These are phyloP conservation scores for Lentinus brumalis DNA, from an alignment of 768 basidiomycete genomes.

Conservation along the genomic window DNA sequence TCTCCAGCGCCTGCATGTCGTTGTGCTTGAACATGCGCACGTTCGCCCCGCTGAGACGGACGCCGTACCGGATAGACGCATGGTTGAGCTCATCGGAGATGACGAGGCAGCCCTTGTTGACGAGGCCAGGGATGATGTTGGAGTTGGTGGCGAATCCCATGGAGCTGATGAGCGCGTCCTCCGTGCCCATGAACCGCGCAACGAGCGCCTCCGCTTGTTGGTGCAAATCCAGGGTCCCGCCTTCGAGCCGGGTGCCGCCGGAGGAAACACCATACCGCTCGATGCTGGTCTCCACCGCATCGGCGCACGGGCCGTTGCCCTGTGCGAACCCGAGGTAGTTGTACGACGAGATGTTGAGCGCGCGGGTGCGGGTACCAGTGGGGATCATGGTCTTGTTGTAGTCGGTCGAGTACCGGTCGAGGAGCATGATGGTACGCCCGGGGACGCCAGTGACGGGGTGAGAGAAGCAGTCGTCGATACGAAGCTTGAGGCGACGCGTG, in stretches of 20 bases:
- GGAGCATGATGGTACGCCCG: constrained; percentile 84
- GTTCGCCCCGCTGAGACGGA: constrained; percentile 83
- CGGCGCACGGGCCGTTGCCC: constrained; percentile 89
- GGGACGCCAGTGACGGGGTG: constrained; percentile 94
- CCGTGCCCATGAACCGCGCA: constrained; percentile 85
- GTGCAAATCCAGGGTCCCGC: constrained; percentile 88
- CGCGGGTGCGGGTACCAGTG: constrained; percentile 81
- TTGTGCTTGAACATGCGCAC: constrained; percentile 98
- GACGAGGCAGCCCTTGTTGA: constrained; percentile 87
- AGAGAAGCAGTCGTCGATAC: constrained; percentile 95
- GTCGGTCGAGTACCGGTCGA: constrained; percentile 83
- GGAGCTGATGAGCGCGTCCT: constrained; percentile 87
- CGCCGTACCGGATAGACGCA: constrained; percentile 91
- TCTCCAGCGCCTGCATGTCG: constrained; percentile 82
- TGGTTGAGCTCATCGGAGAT: constrained; percentile 98
- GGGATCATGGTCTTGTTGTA: constrained; percentile 77
- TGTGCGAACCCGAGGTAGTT: constrained; percentile 99
- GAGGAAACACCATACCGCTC: constrained; percentile 79
- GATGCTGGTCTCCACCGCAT: constrained; percentile 86
- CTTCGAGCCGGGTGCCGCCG: constrained; percentile 78
- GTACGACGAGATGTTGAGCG: constrained; percentile 96
- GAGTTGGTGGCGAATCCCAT: constrained; percentile 99
- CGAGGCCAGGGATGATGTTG: constrained; percentile 89
- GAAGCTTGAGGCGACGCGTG: constrained; percentile 90
- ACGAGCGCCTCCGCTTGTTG: constrained; percentile 80